A percentile compares a stretch with the other conserved stretches of the same genome.
phyloP scores from a whole-genome alignment of 2,329 filamentous ascomycete genomes.

The Aspergillus tanneri region DNA sequence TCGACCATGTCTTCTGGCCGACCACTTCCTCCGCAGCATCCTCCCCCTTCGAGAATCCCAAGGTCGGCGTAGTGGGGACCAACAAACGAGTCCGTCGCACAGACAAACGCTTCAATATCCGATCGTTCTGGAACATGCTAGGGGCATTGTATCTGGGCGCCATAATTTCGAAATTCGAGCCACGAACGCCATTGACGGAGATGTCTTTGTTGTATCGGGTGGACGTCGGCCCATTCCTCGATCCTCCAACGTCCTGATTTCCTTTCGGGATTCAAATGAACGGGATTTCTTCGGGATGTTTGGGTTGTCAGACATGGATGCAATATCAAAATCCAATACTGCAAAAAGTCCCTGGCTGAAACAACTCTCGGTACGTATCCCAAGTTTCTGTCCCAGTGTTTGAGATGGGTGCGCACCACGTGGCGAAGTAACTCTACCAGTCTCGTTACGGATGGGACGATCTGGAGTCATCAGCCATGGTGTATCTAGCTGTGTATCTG shows the following conservation, averaged over 20 bases:
- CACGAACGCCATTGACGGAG: conserved; percentile 58
- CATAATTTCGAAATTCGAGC: conserved; percentile 63
- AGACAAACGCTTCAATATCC: conserved; percentile 12
- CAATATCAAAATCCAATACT: conserved; percentile 57
- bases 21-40: conserved; percentile 42
- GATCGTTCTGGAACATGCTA: conserved; percentile 54
- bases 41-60: conserved; percentile 46
- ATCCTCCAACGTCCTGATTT: conserved; percentile 52
- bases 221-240: conserved; percentile 53
- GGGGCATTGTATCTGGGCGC: conserved; percentile 59
- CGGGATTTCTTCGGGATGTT: conserved; percentile 48
- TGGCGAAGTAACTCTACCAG: conserved; percentile 57
- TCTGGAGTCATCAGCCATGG: conserved; percentile 52
- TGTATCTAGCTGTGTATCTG: conserved; percentile 58
- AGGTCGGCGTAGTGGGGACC: conserved; percentile 57
- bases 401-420: conserved; percentile 59
- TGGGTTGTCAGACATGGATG: conserved; percentile 51
- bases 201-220: conserved; percentile 59
- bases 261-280: conserved; percentile 50
- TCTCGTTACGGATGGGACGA: conserved; percentile 41
- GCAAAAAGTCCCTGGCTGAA: conserved; percentile 48
- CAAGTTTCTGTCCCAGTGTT: conserved; percentile 55
- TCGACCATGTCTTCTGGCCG: conserved; percentile 58
- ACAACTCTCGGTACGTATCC: conserved; percentile 54
- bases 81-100: conserved; percentile 54